These are phyloP conservation scores for Stephanodiscus minutulus DNA, from an alignment of 108 stramenopile genomes.

Conservation along the genomic window DNA sequence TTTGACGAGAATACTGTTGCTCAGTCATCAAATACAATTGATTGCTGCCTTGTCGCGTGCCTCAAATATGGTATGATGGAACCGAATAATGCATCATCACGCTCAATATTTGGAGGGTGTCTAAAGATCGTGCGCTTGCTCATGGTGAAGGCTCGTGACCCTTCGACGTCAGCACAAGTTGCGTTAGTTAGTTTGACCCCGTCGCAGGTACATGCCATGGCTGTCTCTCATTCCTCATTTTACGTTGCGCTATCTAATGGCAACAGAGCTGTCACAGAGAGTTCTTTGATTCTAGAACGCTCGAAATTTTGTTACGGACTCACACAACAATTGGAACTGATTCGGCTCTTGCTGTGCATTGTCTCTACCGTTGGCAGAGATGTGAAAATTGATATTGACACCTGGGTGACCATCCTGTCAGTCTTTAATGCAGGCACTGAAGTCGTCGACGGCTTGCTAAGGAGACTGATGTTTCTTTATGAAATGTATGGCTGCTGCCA, in stretches of 20 bases:
- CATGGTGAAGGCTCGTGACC: constrained; percentile 1
- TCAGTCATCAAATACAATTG: constrained; percentile 14
- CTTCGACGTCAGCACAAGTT: not conserved
- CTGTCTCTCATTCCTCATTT: constrained; percentile 50
- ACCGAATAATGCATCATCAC: constrained; percentile 4
- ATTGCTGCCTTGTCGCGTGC: constrained; percentile 35
- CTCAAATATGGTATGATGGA: constrained; percentile 51
- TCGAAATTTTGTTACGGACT: constrained; percentile 22
- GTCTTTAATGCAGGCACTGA: constrained; percentile 51
- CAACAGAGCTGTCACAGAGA: not conserved
- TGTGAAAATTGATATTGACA: constrained; percentile 34
- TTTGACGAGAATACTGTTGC: constrained; percentile 23
- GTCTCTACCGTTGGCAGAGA: constrained; percentile 35
- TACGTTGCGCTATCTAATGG: constrained; percentile 13
- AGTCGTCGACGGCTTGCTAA: constrained; percentile 25
- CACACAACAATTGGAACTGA: constrained; percentile 34
- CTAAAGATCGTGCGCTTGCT: constrained; percentile 38
- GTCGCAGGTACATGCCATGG: constrained; percentile 48
- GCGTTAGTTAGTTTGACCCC: constrained; percentile 19
- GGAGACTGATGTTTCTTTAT: constrained; percentile 42
- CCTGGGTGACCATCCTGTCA: constrained; percentile 44
- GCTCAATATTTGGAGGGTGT: constrained; percentile 35
- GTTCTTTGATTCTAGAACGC: not conserved
- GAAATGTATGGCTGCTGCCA: constrained; percentile 18
- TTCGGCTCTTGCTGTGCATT: constrained; percentile 54